These are phyloP conservation scores for Solanum pinnatisectum DNA, from an alignment of 257 asterid species.

Conservation along the genomic window DNA sequence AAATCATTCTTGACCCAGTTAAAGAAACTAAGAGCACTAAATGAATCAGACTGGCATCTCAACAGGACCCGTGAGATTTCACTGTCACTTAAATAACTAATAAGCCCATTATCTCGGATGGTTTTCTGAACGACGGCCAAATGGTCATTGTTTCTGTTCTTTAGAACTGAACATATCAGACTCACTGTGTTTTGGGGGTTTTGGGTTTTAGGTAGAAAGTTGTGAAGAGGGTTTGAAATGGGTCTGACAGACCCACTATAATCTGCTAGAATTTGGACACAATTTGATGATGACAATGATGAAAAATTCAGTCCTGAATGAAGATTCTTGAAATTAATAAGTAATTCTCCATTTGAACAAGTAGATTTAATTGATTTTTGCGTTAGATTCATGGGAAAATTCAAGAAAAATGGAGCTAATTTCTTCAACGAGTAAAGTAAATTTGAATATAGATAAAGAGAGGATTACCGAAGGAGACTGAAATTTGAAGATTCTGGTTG, in stretches of 20 bases:
- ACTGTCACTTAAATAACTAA: constrained; percentile 34
- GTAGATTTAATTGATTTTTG: background rate
- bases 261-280: constrained; percentile 19
- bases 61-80: constrained; percentile 64
- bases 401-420: background rate
- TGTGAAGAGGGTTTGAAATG: constrained; percentile 41
- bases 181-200: constrained; percentile 68
- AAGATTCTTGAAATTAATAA: background rate
- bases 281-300: background rate
- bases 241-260: constrained; percentile 6
- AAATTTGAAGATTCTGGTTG: background rate
- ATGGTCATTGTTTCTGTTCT: constrained; percentile 24
- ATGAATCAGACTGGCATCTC: constrained; percentile 79
- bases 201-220: constrained; percentile 49
- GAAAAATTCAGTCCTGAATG: background rate
- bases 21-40: constrained; percentile 56
- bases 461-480: background rate
- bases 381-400: background rate
- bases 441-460: background rate
- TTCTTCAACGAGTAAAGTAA: background rate
- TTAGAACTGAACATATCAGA: constrained; percentile 44
- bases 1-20: constrained; percentile 53
- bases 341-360: background rate
- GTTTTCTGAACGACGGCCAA: constrained; percentile 17
- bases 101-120: constrained; percentile 31